Base-by-base conservation (phyloP, 1,139 yeast genomes). In the Lodderomyces orthopsilosis region DNA sequence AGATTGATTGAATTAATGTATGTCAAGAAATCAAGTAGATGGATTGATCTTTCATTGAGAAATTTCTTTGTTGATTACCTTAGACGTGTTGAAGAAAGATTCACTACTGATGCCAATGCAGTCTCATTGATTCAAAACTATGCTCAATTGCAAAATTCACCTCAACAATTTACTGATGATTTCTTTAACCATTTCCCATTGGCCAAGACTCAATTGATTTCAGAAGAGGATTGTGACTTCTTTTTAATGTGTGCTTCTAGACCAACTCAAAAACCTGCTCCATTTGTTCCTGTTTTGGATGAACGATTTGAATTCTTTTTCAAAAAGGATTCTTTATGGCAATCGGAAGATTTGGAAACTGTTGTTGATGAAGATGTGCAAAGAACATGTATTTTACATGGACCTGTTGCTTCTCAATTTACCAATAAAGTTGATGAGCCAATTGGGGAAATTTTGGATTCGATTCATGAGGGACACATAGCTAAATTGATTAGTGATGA, bases 281-380 rank as follows among this genome's bases (percentile, higher is more conserved):
- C 98, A 51, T 93, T 93, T 60, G 91, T 93, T 55, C 99, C 99
- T 41, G 86, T 89, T 23, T 77, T 93, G 65, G 96, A 94, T 62
- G 95, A 88, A 55, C 85, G 89, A 71, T 90, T 93, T 59, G 97
- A 93, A 67, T 85, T 84, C 62, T 93, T 87, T 79, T 94, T 93
- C 80, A 93, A 93, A 82, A 93, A 93, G 75, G 99, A 93, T 68
- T 91, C 98, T 40, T 78, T 93, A 63, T 93, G 98, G 98, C 99
- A 93, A 77, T 87, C 96, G 30, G 98, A 93, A 75, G 94, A 89
- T 63, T 79, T 93, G 61, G 98, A 91, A 65, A 88, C 97, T 50
- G 98, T 93, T 60, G 93, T 88, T 52, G 98, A 79, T 56, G 91
- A 85, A 61, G 99, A 93, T 66, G 98, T 93, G 52, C 94, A 91